A percentile compares a stretch with the other conserved stretches of the same genome.
These are phyloP conservation scores for Sugiyamaella neomexicana DNA, from an alignment of 1,139 yeast genomes.

Conservation along the genomic window DNA sequence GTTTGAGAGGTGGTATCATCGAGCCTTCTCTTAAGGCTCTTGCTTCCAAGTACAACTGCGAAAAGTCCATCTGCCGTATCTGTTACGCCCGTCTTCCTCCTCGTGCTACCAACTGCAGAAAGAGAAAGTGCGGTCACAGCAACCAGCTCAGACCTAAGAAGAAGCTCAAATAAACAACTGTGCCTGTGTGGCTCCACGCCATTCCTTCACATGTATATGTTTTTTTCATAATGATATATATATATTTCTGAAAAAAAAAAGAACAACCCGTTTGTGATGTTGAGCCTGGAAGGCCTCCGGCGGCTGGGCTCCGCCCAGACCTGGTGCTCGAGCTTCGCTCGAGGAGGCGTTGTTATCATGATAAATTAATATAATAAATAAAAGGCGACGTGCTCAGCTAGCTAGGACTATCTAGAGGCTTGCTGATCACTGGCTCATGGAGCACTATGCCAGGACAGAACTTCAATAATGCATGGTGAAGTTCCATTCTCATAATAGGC, in stretches of 20 bases:
- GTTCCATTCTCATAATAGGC: slow-evolving; percentile 73
- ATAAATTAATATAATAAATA: slow-evolving; percentile 1
- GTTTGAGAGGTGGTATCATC: slow-evolving; percentile 95
- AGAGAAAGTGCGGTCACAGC: slow-evolving; percentile 99
- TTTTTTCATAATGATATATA: slow-evolving; percentile 15
- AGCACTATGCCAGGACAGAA: slow-evolving; percentile 36
- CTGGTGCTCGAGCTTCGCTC: background rate
- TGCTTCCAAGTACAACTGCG: slow-evolving; percentile 99
- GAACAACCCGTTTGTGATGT: background rate
- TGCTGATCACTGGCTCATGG: slow-evolving; percentile 23
- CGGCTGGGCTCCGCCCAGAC: background rate
- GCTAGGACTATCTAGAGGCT: slow-evolving; percentile 13
- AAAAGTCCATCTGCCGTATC: slow-evolving; percentile 97
- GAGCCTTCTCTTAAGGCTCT: slow-evolving; percentile 99
- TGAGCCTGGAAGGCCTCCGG: background rate
- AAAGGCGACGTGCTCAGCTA: background rate
- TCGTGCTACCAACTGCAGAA: slow-evolving; percentile 99
- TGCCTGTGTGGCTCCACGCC: slow-evolving; percentile 4
- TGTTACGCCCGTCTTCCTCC: slow-evolving; percentile 99
- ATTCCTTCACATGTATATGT: slow-evolving; percentile 15
- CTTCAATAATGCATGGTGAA: slow-evolving; percentile 50
- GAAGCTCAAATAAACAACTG: slow-evolving; percentile 87
- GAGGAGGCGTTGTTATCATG: background rate
- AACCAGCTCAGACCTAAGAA: slow-evolving; percentile 99
- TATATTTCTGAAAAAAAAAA: slow-evolving; percentile 23